Base-by-base conservation (phyloP, 495 filamentous ascomycete species). In the Halenospora varia region DNA sequence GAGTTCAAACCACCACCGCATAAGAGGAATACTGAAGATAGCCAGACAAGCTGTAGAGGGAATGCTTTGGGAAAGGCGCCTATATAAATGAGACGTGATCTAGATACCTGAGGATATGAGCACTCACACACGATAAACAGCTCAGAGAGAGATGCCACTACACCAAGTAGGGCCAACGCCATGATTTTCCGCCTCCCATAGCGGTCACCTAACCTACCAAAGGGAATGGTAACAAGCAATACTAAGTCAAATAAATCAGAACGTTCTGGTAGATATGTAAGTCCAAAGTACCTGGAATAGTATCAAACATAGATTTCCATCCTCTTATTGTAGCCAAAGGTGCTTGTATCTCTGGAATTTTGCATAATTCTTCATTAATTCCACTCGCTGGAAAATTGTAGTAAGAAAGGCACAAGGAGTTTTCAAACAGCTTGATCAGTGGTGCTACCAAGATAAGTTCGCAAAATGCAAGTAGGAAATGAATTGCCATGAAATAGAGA, bases 281-380 rank as follows among this genome's bases (percentile, higher is more conserved):
- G 13, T 24, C 41, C 15, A 51, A 48, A 29, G 11, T 58, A 63
- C 63, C 63, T 35, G 61, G 60, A 52, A 66, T 51, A 1, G 54
- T 61, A 61, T 66, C 63, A 53, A 63, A 66, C 54, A 48, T 58
- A 10, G 50, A 49, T 23, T 66, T 66, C 60, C 60, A 62, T 1
- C 63, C 63, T 53, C 63, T 46, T 19, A 63, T 59, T 25, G 49
- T 66, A 1, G 61, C 61, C 41, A 66, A 13, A 0, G 53, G 41
- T 2, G 23, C 13, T 22, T 63, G 61, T 39, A 66, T 56, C n/a
- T 62, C 63, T 17, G 50, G 44, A 19, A 59, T 53, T 45, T 66
- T 63, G 48, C 63, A 66, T 2, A 45, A 10, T 1, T 22, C 20
- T 25, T 63, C 63, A 3, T 55, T 26, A 1, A 66, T 50, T 10